These are phyloP conservation scores for Avena insularis DNA, from an alignment of 176 grass and related monocot genomes.

Conservation along the genomic window DNA sequence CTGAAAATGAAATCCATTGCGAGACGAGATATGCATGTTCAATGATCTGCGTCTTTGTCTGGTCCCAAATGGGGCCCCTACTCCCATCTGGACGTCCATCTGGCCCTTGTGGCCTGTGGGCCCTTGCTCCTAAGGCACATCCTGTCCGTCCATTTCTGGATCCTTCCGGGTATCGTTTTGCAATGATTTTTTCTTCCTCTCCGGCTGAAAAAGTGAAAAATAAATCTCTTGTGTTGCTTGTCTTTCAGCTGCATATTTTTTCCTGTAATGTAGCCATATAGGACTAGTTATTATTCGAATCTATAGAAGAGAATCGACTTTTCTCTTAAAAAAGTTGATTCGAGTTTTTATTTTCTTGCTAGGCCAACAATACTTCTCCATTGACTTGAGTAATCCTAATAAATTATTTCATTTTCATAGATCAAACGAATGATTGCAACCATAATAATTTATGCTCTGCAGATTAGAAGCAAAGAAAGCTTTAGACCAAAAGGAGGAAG, in stretches of 20 bases:
- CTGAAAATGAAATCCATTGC: background rate
- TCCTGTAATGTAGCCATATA: too few relatives aligned
- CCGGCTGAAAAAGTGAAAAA: too few relatives aligned
- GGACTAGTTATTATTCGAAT: too few relatives aligned
- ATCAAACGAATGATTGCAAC: background rate
- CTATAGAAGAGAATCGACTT: too few relatives aligned
- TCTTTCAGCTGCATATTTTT: too few relatives aligned
- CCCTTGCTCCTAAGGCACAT: background rate
- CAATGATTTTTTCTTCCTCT: background rate
- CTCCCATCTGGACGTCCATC: too few relatives aligned
- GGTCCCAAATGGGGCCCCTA: background rate
- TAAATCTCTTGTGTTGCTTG: too few relatives aligned
- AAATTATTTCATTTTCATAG: background rate
- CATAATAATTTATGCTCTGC: background rate
- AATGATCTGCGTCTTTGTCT: background rate
- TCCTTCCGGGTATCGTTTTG: background rate
- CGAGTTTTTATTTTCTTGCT: too few relatives aligned
- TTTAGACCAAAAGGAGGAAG: background rate
- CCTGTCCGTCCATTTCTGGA: background rate
- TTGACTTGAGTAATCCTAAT: background rate
- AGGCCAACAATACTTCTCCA: background rate
- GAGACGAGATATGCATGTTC: background rate
- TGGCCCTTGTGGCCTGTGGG: too few relatives aligned
- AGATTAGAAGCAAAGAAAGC: conserved; percentile 13
- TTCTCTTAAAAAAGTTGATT: too few relatives aligned